These are phyloP conservation scores for Talaromyces sp. DNA, from an alignment of 2,329 filamentous ascomycete species.

Conservation along the genomic window DNA sequence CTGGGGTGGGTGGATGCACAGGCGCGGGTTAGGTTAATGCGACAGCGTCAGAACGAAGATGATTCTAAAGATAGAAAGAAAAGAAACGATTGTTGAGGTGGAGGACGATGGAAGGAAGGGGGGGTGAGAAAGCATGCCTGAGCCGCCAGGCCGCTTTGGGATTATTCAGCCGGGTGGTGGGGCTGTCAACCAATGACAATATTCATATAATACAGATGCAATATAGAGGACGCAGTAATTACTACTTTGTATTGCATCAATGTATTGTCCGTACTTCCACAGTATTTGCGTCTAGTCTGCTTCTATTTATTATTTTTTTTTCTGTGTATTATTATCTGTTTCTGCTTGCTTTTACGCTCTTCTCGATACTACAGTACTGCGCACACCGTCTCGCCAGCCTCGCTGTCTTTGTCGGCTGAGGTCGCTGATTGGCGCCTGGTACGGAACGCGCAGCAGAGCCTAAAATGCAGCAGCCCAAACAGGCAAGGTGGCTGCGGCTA, in stretches of 20 bases:
- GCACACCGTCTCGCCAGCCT: no score
- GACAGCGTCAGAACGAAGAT: slow-evolving; percentile 12
- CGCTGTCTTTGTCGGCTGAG: background rate
- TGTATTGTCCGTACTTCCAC: no score
- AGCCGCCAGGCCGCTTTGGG: background rate
- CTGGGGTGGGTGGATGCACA: background rate
- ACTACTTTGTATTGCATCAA: no score
- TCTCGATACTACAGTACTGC: no score
- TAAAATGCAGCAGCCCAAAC: background rate
- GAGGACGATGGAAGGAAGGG: slow-evolving; percentile 3
- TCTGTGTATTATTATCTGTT: no score
- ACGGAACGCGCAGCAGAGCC: background rate
- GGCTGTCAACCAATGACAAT: no score
- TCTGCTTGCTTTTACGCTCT: no score
- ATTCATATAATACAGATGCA: no score
- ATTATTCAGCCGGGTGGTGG: background rate
- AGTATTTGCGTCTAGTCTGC: no score
- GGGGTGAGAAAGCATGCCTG: background rate
- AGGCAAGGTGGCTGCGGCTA: background rate
- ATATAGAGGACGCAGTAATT: no score
- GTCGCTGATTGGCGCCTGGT: background rate
- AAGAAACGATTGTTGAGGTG: slow-evolving; percentile 7
- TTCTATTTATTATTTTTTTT: no score
- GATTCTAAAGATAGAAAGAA: slow-evolving; percentile 28
- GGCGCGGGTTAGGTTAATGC: background rate